phyloP scores from a whole-genome alignment of 371 early-diverging fungal genomes.

The Rhizopus delemar region DNA sequence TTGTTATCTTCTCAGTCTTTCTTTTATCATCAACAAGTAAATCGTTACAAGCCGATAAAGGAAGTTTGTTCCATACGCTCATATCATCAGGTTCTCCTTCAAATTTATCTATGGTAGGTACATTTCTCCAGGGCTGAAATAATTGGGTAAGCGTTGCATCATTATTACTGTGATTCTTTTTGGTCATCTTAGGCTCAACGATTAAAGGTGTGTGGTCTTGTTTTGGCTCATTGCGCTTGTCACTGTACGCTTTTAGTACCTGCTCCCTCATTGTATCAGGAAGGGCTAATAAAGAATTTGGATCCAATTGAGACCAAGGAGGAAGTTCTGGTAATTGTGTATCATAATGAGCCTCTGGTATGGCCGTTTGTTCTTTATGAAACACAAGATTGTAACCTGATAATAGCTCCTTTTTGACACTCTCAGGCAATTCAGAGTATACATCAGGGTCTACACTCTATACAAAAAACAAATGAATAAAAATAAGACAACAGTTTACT shows the following conservation, averaged over 20 bases:
- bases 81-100: slow-evolving; percentile 13
- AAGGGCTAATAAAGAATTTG: slow-evolving; percentile 40
- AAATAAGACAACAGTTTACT: neutral
- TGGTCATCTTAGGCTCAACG: neutral
- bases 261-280: slow-evolving; percentile 44
- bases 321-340: slow-evolving; percentile 39
- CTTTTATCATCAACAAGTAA: neutral
- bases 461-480: neutral
- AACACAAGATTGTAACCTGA: slow-evolving; percentile 4
- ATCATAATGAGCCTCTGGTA: neutral
- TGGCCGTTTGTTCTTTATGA: neutral
- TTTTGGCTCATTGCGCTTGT: neutral
- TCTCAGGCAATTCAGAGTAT: slow-evolving; percentile 28
- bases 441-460: slow-evolving; percentile 27
- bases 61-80: slow-evolving; percentile 33
- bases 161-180: neutral
- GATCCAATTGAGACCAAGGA: slow-evolving; percentile 59
- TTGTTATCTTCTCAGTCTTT: neutral
- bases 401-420: slow-evolving; percentile 28
- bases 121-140: neutral
- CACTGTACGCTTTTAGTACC: slow-evolving; percentile 42
- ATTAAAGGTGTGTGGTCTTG: neutral
- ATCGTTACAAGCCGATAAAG: slow-evolving; percentile 7
- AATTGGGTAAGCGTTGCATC: slow-evolving; percentile 6
- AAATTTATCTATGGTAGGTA: neutral